Conservation (phyloP, 2,329 filamentous ascomycete genomes). For the Nectriaceae sp. region DNA sequence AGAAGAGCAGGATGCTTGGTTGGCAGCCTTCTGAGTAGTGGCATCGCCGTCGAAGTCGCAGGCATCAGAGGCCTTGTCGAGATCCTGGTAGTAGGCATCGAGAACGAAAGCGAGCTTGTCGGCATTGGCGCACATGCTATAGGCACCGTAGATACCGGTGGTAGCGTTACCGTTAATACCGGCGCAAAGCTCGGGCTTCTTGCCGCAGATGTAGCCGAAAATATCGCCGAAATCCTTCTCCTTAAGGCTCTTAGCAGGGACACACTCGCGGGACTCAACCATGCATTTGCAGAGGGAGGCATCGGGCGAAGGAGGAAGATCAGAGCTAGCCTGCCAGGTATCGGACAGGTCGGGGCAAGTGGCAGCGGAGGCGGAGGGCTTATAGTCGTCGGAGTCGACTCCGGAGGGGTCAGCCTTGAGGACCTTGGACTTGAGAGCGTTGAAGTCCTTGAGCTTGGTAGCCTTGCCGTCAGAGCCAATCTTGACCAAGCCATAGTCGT, state of each 20-base stretch:
- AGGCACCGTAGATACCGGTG: conserved; percentile 72
- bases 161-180: conserved; percentile 70
- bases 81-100: conserved; percentile 68
- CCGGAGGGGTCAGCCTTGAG: conserved; percentile 66
- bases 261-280: conserved; percentile 72
- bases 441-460: conserved; percentile 73
- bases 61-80: conserved; percentile 55
- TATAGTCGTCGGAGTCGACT: conserved; percentile 69
- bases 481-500: conserved; percentile 82
- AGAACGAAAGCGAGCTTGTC: conserved; percentile 75
- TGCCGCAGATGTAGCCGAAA: conserved; percentile 74
- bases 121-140: conserved; percentile 72
- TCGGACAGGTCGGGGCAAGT: conserved; percentile 68
- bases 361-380: conserved; percentile 68
- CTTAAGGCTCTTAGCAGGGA: conserved; percentile 59
- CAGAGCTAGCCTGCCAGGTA: conserved; percentile 65
- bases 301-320: conserved; percentile 83
- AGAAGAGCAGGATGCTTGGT: conserved; percentile 55
- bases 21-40: conserved; percentile 49
- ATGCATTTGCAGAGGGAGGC: conserved; percentile 82
- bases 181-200: conserved; percentile 56
- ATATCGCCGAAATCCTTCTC: conserved; percentile 63
- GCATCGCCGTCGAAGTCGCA: conserved; percentile 75
- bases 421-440: conserved; percentile 70
- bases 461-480: conserved; percentile 58